A percentile compares a stretch with the other conserved stretches of the same genome.
phyloP scores from a whole-genome alignment of 2,329 filamentous ascomycete species.

The Alternaria sp. region DNA sequence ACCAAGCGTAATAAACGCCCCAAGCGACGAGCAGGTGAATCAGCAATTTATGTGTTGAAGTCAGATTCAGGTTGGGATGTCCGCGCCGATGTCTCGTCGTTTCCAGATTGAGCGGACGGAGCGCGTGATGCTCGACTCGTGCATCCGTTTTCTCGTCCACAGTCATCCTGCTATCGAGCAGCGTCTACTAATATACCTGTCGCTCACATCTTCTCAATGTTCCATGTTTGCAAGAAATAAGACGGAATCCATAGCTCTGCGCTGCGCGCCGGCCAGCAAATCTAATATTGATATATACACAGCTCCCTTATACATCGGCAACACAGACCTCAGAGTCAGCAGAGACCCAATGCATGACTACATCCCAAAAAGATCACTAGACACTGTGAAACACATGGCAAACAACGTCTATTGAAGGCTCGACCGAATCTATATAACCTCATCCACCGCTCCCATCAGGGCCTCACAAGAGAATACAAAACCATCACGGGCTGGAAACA shows the following conservation, averaged over 20 bases:
- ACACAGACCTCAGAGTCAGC: not conserved
- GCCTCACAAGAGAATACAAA: not conserved
- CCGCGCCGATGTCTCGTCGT: not conserved
- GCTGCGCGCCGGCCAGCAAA: not conserved
- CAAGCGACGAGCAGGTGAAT: not conserved
- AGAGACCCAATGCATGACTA: not conserved
- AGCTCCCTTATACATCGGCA: not conserved
- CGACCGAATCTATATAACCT: not conserved
- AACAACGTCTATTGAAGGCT: not conserved
- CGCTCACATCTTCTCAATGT: not conserved
- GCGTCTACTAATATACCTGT: not conserved
- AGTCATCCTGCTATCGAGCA: not conserved
- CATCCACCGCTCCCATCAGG: not conserved
- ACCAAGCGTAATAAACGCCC: not conserved
- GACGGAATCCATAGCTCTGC: not conserved
- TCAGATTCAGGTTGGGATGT: not conserved
- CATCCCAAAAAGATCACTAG: not conserved
- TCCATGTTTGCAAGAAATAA: not conserved
- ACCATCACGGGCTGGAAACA: not conserved
- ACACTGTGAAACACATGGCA: not conserved
- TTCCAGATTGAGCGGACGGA: not conserved
- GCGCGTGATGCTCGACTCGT: not conserved
- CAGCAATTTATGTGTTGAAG: not conserved
- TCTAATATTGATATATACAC: not conserved
- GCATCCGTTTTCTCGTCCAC: not conserved